Conservation (phyloP, 2,329 filamentous ascomycete species). For the Gnomoniopsis smithogilvyi region DNA sequence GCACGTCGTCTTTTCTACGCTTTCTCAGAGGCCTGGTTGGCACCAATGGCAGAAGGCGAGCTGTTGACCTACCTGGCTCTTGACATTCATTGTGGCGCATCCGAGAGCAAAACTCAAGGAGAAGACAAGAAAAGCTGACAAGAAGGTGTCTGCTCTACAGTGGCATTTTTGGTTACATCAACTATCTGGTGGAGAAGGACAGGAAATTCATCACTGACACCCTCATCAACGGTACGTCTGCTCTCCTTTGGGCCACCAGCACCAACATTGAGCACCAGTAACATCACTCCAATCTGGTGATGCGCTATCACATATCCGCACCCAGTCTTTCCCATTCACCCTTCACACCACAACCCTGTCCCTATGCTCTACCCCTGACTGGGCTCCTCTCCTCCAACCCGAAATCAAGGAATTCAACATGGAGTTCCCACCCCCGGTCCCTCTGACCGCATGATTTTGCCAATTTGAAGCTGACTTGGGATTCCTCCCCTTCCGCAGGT, state of each 20-base stretch:
- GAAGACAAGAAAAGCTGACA: constrained; percentile 20
- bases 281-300: background rate
- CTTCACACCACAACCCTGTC: background rate
- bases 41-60: background rate
- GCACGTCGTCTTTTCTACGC: no score
- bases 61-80: background rate
- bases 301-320: no score
- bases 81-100: background rate
- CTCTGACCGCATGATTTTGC: background rate
- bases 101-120: background rate
- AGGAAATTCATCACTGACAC: constrained; percentile 94
- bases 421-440: background rate
- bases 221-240: constrained; percentile 80
- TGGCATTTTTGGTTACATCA: constrained; percentile 98
- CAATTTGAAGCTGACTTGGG: constrained; percentile 15
- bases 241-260: background rate
- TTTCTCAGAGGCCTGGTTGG: background rate
- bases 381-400: background rate
- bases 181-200: constrained; percentile 99
- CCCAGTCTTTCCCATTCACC: background rate
- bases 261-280: background rate
- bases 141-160: constrained; percentile 40
- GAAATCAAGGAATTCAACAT: background rate
- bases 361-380: constrained; percentile 4
- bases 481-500: constrained; percentile 48